Evolutionary conservation across 305 asterid genomes (phyloP).

Genomic region (Solanum chacoense): DNA sequence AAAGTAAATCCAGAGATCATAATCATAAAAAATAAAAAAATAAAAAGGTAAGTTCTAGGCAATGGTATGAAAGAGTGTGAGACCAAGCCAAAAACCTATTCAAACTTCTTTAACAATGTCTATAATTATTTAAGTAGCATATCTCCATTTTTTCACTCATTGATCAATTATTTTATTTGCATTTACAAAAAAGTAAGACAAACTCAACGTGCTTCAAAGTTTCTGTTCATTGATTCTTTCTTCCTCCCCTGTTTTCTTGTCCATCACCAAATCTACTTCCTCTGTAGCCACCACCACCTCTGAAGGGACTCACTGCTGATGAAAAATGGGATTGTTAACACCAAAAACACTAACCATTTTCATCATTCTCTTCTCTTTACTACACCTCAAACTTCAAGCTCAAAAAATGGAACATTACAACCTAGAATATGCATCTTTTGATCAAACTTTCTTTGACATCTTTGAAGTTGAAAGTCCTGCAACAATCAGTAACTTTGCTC

Average conservation of each 20-base stretch:
- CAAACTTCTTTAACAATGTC: not conserved
- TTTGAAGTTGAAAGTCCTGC: slow-evolving; percentile 17
- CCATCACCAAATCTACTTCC: not conserved
- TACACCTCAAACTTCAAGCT: slow-evolving; percentile 17
- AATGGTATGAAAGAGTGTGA: slow-evolving; percentile 1
- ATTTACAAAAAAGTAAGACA: not conserved
- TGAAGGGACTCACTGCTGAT: not conserved
- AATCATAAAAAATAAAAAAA: not conserved
- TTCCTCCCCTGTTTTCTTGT: not conserved
- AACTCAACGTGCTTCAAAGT: not conserved
- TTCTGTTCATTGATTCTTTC: not conserved
- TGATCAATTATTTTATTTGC: slow-evolving; percentile 6
- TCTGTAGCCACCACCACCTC: not conserved
- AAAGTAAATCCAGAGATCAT: not conserved
- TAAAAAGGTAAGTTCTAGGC: slow-evolving; percentile 17
- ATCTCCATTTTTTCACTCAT: not conserved
- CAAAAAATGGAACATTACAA: slow-evolving; percentile 9
- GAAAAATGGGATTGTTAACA: slow-evolving; percentile 35
- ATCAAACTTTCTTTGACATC: not conserved
- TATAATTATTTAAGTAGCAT: not conserved
- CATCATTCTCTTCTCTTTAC: slow-evolving; percentile 11
- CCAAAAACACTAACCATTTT: slow-evolving; percentile 9
- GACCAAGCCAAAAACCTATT: not conserved
- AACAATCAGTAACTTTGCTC: slow-evolving; percentile 33
- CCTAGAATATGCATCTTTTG: slow-evolving; percentile 13